Evolutionary conservation across 2,329 filamentous ascomycete species (phyloP).

Genomic region (Pseudogymnoascus sp.): DNA sequence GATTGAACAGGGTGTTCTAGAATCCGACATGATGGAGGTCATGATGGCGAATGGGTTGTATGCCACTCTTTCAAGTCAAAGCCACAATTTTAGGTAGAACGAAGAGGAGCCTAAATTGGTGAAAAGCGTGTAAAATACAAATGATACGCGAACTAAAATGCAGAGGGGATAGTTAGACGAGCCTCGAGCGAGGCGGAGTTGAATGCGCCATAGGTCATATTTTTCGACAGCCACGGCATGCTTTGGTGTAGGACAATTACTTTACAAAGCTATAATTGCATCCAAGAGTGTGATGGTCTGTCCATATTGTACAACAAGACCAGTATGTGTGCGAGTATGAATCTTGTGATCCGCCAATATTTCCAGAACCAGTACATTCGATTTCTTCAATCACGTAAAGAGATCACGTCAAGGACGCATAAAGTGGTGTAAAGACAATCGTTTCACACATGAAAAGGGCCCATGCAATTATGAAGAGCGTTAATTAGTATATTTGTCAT

Average conservation of each 20-base stretch:
- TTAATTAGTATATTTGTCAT: conserved; percentile 3
- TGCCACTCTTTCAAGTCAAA: background rate
- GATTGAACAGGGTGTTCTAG: background rate
- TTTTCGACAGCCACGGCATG: background rate
- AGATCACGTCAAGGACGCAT: background rate
- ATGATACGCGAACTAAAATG: background rate
- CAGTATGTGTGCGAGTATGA: background rate
- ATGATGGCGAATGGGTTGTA: background rate
- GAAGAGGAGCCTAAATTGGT: background rate
- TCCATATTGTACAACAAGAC: background rate
- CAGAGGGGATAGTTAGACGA: background rate
- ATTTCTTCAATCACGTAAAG: conserved; percentile 1
- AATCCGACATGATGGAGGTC: background rate
- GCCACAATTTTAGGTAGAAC: background rate
- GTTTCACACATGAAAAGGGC: background rate
- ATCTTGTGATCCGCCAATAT: background rate
- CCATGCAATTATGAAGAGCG: background rate
- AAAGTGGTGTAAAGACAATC: background rate
- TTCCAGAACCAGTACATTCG: background rate
- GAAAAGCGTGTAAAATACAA: background rate
- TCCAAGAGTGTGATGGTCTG: background rate
- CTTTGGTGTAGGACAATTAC: background rate
- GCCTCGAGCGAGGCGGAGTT: background rate
- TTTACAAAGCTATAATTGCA: background rate
- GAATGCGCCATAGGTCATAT: conserved; percentile 2